Base-by-base conservation (phyloP, 331 rosid species). In the Quercus tomentella region DNA sequence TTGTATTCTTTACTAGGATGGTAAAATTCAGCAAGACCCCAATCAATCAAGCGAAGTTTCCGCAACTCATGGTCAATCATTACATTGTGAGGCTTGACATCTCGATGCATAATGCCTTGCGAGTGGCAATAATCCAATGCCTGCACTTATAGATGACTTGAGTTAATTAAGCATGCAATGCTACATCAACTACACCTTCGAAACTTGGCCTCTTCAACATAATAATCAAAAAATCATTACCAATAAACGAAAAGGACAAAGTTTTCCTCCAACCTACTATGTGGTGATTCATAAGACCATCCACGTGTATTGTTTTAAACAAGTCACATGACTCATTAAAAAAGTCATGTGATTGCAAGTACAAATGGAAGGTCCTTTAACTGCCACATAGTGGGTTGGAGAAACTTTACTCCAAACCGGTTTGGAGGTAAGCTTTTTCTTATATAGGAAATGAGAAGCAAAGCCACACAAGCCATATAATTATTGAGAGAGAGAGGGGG, bases 11-110 rank as follows among this genome's bases (percentile, higher is more conserved):
- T 93, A 72, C 93, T 91, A 82, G 98, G 98, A 86, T 93, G 98
- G 86, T 93, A 93, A 82, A 93, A 93, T 84, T 93, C 98, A 43
- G 98, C 98, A 81, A 93, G 98, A 81, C 98, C 98, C 98, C 98
- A 93, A 77, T 93, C 98, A 85, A 93, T 93, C 89, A 93, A 87
- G 79, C 97, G 97, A 78, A 93, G 98, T 88, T 93, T 95, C 22
- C 96, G 87, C 85, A 93, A 82, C 83, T 93, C 97, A 25, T 93
- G 98, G 85, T 93, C 97, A 77, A 93, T 93, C 97, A 93, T 95
- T 76, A 95, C 97, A 84, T 95, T 95, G 84, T 91, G 98, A 84
- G 97, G 98, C 89, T 93, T 93, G 60, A 93, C 98, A 86, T 93
- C 98, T 81, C 98, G 88, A 83, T 93, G 98, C 98, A 93, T 93